These are phyloP conservation scores for Flaveria linearis DNA, from an alignment of 129 eudicot species.

Conservation along the genomic window DNA sequence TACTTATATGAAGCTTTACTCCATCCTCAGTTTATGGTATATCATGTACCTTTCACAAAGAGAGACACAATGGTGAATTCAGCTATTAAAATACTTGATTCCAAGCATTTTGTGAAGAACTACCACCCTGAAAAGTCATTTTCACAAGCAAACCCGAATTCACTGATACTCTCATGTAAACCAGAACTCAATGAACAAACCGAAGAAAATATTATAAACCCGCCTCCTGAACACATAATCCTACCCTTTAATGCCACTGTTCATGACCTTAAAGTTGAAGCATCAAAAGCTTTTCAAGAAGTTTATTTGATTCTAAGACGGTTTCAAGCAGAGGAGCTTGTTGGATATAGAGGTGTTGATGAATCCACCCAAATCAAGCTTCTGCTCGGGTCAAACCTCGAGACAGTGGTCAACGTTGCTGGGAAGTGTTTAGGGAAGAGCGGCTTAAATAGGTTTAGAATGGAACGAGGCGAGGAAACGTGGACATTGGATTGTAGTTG, in stretches of 20 bases:
- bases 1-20: slow-evolving; percentile 70
- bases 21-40: slow-evolving; percentile 50
- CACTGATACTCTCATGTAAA: slow-evolving; percentile 56
- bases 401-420: slow-evolving; percentile 41
- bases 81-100: slow-evolving; percentile 67
- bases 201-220: slow-evolving; percentile 33
- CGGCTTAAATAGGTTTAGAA: slow-evolving; percentile 46
- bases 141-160: slow-evolving; percentile 29
- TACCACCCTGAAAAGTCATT: slow-evolving; percentile 53
- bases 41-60: slow-evolving; percentile 39
- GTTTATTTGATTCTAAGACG: slow-evolving; percentile 70
- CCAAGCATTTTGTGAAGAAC: slow-evolving; percentile 88
- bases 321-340: slow-evolving; percentile 77
- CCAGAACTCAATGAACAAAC: slow-evolving; percentile 42
- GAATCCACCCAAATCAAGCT: slow-evolving; percentile 86
- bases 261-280: slow-evolving; percentile 65
- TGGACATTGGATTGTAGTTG: slow-evolving; percentile 92
- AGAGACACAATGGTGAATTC: slow-evolving; percentile 43
- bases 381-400: slow-evolving; percentile 44
- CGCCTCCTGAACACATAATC: slow-evolving; percentile 67
- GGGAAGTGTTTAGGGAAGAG: slow-evolving; percentile 62
- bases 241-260: slow-evolving; percentile 67
- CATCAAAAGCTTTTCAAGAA: slow-evolving; percentile 75
- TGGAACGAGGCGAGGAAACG: slow-evolving; percentile 81
- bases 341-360: slow-evolving; percentile 79